Evolutionary conservation across 805 yeast species (phyloP).

Genomic region (Metschnikowia santaceciliae): DNA sequence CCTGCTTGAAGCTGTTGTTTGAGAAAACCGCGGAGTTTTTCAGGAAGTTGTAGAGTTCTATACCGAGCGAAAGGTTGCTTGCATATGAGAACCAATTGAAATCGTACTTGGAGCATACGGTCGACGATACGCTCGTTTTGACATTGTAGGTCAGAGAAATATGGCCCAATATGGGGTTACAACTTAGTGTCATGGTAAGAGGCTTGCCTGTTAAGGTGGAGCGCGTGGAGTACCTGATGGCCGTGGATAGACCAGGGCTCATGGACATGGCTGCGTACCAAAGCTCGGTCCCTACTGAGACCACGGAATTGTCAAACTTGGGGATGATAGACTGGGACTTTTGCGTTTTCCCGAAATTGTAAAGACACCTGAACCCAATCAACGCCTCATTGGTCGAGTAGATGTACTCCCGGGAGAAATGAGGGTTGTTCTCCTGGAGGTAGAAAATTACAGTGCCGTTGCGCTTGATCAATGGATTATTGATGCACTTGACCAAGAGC

Average conservation of each 20-base stretch:
- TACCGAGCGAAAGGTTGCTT: conserved; percentile 81
- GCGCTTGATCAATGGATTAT: conserved; percentile 53
- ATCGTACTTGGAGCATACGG: conserved; percentile 80
- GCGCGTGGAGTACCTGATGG: conserved; percentile 78
- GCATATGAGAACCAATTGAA: conserved; percentile 89
- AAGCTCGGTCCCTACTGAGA: conserved; percentile 76
- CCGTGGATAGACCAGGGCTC: conserved; percentile 87
- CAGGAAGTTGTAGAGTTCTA: conserved; percentile 68
- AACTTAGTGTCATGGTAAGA: conserved; percentile 76
- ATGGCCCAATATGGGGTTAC: conserved; percentile 89
- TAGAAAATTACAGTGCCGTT: conserved; percentile 62
- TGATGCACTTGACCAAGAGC: conserved; percentile 68
- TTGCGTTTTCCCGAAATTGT: conserved; percentile 48
- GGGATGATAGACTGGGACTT: conserved; percentile 20
- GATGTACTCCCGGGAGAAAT: conserved; percentile 65
- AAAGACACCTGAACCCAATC: conserved; percentile 74
- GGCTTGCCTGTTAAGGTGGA: conserved; percentile 88
- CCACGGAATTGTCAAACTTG: conserved; percentile 56
- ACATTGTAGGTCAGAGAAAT: conserved; percentile 84
- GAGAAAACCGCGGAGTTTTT: conserved; percentile 8
- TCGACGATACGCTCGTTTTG: conserved; percentile 67
- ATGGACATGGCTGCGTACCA: conserved; percentile 83
- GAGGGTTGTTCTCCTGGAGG: conserved; percentile 63
- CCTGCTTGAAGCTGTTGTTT: neutral
- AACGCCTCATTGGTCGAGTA: conserved; percentile 82